A percentile compares a stretch with the other conserved stretches of the same genome.
phyloP scores from a whole-genome alignment of 108 stramenopile genomes.

The Nannochloropsis salina region DNA sequence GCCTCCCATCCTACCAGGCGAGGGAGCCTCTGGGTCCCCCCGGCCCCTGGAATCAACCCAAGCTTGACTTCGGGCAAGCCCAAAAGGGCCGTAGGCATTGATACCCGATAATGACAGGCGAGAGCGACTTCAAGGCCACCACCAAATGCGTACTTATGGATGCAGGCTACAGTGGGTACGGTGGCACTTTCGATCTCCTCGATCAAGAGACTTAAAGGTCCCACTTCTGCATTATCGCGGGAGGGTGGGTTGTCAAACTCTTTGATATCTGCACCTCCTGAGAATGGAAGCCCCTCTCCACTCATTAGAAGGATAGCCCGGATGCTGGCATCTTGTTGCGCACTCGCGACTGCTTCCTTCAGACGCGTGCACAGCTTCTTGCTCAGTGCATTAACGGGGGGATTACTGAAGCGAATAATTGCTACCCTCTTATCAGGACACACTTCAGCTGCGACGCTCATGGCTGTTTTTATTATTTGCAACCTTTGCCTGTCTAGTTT shows the following conservation, averaged over 20 bases:
- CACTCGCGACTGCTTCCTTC: constrained; percentile 22
- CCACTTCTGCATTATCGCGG: not conserved
- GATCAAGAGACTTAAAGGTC: constrained; percentile 3
- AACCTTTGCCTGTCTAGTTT: constrained; percentile 32
- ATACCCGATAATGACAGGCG: constrained; percentile 48
- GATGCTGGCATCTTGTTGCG: constrained; percentile 22
- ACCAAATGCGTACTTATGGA: constrained; percentile 45
- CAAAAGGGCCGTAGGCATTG: constrained; percentile 36
- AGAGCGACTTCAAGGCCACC: constrained; percentile 51
- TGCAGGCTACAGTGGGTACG: constrained; percentile 40
- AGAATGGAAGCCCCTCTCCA: constrained; percentile 30
- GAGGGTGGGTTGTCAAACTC: constrained; percentile 29
- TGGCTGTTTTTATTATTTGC: not conserved
- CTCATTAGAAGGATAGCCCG: constrained; percentile 34
- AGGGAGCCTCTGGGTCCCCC: constrained; percentile 93
- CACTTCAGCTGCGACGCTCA: not conserved
- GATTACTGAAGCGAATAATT: constrained; percentile 21
- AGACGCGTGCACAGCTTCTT: not conserved
- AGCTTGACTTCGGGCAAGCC: constrained; percentile 49
- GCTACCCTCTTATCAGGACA: not conserved
- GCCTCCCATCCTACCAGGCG: constrained; percentile 66
- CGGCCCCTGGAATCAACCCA: constrained; percentile 64
- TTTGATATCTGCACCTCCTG: constrained; percentile 48
- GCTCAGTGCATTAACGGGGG: constrained; percentile 28
- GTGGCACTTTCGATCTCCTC: constrained; percentile 30